These are phyloP conservation scores for Cotoneaster glaucophyllus DNA, from an alignment of 306 rosid genomes.

Conservation along the genomic window DNA sequence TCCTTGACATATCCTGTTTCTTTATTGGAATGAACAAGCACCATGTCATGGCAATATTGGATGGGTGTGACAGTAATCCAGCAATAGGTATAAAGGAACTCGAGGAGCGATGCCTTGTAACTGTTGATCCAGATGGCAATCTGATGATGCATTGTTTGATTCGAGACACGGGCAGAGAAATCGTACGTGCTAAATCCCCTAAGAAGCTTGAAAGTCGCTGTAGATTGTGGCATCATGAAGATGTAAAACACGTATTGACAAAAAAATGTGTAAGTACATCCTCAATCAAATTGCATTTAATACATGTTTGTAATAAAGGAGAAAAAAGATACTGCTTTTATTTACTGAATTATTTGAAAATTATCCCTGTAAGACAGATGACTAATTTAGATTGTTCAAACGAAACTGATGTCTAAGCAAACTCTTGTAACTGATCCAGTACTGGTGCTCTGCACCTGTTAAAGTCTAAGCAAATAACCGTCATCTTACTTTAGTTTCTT, in stretches of 20 bases:
- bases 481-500: not conserved
- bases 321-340: too few relatives aligned
- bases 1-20: conserved; percentile 38
- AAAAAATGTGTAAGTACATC: not conserved
- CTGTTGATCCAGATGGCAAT: conserved; percentile 2
- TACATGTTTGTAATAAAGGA: too few relatives aligned
- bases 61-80: conserved; percentile 27
- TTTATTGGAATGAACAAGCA: conserved; percentile 24
- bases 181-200: conserved; percentile 15
- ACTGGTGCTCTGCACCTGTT: not conserved
- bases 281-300: not conserved
- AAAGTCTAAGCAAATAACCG: too few relatives aligned
- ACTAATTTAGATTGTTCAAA: too few relatives aligned
- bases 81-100: conserved; percentile 22
- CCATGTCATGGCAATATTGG: conserved; percentile 15
- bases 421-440: not conserved
- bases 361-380: too few relatives aligned
- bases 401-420: too few relatives aligned
- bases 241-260: not conserved
- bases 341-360: too few relatives aligned
- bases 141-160: conserved; percentile 7
- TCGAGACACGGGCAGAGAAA: conserved; percentile 40
- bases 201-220: conserved; percentile 3
- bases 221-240: not conserved
- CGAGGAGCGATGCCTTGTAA: conserved; percentile 21